Percentiles rank a stretch among this genome's conserved stretches.
Evolutionary conservation across 495 filamentous ascomycete species (phyloP).

Genomic region (Tuber brumale): DNA sequence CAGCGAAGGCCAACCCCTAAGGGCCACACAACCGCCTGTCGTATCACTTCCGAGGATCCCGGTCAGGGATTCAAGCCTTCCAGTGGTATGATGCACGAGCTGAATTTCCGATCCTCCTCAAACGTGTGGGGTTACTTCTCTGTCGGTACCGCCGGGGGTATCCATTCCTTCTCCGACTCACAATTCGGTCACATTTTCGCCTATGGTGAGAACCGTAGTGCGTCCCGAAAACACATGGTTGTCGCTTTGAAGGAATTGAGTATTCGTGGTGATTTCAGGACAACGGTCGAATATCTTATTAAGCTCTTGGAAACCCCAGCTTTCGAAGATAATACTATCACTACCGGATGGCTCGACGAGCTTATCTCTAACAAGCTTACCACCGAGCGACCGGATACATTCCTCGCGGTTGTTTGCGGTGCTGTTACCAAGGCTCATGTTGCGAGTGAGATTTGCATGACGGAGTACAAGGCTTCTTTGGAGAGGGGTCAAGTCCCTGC

Average conservation of each 20-base stretch:
- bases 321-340: slow-evolving; percentile 98
- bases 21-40: slow-evolving; percentile 94
- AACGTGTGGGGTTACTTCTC: slow-evolving; percentile 99
- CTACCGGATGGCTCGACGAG: slow-evolving; percentile 97
- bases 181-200: slow-evolving; percentile 99
- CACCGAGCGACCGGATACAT: slow-evolving; percentile 87
- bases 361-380: slow-evolving; percentile 97
- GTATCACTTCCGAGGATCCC: slow-evolving; percentile 98
- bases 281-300: slow-evolving; percentile 97
- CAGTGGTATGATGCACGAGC: slow-evolving; percentile 95
- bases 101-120: slow-evolving; percentile 97
- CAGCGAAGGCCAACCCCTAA: slow-evolving; percentile 88
- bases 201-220: slow-evolving; percentile 91
- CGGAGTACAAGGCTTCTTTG: slow-evolving; percentile 79
- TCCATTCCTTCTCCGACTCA: slow-evolving; percentile 98
- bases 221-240: slow-evolving; percentile 98
- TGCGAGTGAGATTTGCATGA: slow-evolving; percentile 77
- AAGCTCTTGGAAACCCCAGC: slow-evolving; percentile 97
- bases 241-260: slow-evolving; percentile 96
- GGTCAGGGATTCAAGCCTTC: slow-evolving; percentile 99
- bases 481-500: slow-evolving; percentile 95
- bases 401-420: slow-evolving; percentile 84
- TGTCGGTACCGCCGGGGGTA: slow-evolving; percentile 89
- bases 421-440: slow-evolving; percentile 92
- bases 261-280: slow-evolving; percentile 98